Evolutionary conservation across 2,329 filamentous ascomycete species (phyloP).

Genomic region (Cladophialophora chaetospira): DNA sequence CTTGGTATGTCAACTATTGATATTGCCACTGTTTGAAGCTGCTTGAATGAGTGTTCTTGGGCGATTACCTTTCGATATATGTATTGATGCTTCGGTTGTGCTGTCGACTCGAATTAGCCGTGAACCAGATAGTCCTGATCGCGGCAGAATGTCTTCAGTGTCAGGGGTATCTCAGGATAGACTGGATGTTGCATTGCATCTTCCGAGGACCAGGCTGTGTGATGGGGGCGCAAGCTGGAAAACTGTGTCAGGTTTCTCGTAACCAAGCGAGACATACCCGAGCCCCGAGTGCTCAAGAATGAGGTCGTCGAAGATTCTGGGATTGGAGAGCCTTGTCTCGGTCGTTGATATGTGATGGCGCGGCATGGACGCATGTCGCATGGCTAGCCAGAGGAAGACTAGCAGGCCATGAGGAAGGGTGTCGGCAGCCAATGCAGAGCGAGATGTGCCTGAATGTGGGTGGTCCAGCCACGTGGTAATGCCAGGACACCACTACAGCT

Average conservation of each 20-base stretch:
- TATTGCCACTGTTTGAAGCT: not conserved
- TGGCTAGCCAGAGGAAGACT: constrained; percentile 19
- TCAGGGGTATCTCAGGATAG: constrained; percentile 7
- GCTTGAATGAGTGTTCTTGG: not conserved
- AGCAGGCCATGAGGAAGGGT: constrained; percentile 13
- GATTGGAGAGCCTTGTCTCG: constrained; percentile 22
- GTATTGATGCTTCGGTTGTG: constrained; percentile 5
- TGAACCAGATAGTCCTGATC: constrained; percentile 6
- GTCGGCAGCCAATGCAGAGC: not conserved
- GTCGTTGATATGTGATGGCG: not conserved
- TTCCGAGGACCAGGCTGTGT: constrained; percentile 10
- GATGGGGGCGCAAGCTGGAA: constrained; percentile 5
- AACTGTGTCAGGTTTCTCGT: not conserved
- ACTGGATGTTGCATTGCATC: constrained; percentile 16
- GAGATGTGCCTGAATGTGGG: constrained; percentile 4
- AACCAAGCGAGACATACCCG: constrained; percentile 2
- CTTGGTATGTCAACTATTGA: not conserved
- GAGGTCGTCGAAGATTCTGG: not conserved
- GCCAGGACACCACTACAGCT: constrained; percentile 4
- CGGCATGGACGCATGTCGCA: constrained; percentile 19
- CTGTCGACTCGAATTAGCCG: constrained; percentile 8
- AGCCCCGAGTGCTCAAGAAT: constrained; percentile 9
- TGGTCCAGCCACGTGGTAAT: constrained; percentile 8
- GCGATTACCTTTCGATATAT: constrained; percentile 6
- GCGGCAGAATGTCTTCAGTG: constrained; percentile 6